Base-by-base conservation (phyloP, 176 grass and related monocot genomes). In the Panicum miliaceum region DNA sequence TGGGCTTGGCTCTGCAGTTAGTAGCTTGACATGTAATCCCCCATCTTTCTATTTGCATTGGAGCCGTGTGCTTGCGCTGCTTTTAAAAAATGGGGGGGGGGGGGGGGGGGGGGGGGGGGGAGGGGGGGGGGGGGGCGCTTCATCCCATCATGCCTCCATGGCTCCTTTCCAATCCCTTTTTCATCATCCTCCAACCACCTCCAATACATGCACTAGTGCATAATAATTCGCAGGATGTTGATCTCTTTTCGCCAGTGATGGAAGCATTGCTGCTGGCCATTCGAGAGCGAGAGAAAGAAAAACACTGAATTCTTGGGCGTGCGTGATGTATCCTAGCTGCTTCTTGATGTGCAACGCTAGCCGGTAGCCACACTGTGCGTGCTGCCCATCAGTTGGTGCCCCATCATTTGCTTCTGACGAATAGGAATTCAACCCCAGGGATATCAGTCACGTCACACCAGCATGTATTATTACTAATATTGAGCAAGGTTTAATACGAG, bases 101-200 rank as follows among this genome's bases (percentile, higher is more conserved):
- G n/a, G n/a, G n/a, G n/a, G n/a, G n/a, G n/a, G n/a, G n/a, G n/a
- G n/a, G n/a, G n/a, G n/a, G n/a, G n/a, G n/a, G n/a, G n/a, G n/a
- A n/a, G n/a, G n/a, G n/a, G n/a, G n/a, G n/a, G n/a, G n/a, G n/a
- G n/a, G n/a, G n/a, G n/a, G n/a, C n/a, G n/a, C n/a, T 22, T 13
- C 52, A 12, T 48, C 65, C 51, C 50, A 73, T 77, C 38, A 66
- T 37, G 65, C 67, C 20, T 29, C 42, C 72, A 58, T 46, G 36
- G 1, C 51, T 56, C 43, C 64, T 82, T 71, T 70, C 79, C 16
- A 4, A 46, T 3, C 52, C 26, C 63, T 75, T 83, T 73, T 81
- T 77, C 12, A 48, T 82, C 65, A 19, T 56, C 84, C 23, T 90
- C 88, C 84, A 90, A 90, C 88, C 6, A 58, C 88, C n/a, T 50